Conservation (phyloP, 495 filamentous ascomycete species). For the Penicillium desertorum region DNA sequence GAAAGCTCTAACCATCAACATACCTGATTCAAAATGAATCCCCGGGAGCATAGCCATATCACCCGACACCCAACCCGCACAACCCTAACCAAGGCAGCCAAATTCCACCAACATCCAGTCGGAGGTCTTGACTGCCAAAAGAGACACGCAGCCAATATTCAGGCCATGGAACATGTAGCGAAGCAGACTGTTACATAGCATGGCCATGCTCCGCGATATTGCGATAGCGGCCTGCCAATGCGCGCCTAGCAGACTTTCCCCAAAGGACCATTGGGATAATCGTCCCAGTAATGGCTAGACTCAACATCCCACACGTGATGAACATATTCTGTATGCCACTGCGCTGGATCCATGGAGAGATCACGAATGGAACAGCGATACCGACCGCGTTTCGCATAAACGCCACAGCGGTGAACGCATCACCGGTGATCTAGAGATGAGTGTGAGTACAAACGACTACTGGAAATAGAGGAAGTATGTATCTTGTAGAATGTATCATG, state of each 20-base stretch:
- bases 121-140: not conserved
- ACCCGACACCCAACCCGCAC: not conserved
- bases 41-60: not conserved
- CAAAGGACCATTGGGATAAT: slow-evolving; percentile 32
- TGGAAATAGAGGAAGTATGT: no score
- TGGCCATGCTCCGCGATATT: slow-evolving; percentile 21
- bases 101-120: not conserved
- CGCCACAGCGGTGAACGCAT: slow-evolving; percentile 37
- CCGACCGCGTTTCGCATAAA: slow-evolving; percentile 37
- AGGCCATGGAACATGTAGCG: not conserved
- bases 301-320: slow-evolving; percentile 33
- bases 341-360: slow-evolving; percentile 32
- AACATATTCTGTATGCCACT: slow-evolving; percentile 37
- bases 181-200: not conserved
- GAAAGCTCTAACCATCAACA: not conserved
- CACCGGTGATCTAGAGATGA: slow-evolving; percentile 31
- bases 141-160: no score
- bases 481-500: not conserved
- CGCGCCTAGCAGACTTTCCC: slow-evolving; percentile 29
- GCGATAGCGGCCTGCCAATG: slow-evolving; percentile 17
- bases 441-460: not conserved
- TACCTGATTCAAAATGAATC: not conserved
- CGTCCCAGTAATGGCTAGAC: slow-evolving; percentile 23
- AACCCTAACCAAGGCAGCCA: not conserved
- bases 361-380: slow-evolving; percentile 38